These are phyloP conservation scores for Lachancea sp. DNA, from an alignment of 805 yeast genomes.

Conservation along the genomic window DNA sequence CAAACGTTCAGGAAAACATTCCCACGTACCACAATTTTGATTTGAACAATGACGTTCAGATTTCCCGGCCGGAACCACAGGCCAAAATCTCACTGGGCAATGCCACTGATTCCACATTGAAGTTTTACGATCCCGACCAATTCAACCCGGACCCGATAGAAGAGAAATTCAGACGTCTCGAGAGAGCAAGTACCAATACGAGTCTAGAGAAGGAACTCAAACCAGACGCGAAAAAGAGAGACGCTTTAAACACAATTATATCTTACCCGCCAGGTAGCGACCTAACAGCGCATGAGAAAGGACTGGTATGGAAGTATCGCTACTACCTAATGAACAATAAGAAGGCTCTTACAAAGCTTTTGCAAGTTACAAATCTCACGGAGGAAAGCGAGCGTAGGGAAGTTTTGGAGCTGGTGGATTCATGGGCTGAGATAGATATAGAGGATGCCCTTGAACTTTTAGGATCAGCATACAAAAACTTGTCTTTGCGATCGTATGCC, in stretches of 20 bases:
- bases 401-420: slow-evolving; percentile 63
- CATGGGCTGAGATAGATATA: slow-evolving; percentile 70
- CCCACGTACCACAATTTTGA: slow-evolving; percentile 43
- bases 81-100: slow-evolving; percentile 24
- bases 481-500: slow-evolving; percentile 77
- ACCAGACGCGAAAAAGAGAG: slow-evolving; percentile 79
- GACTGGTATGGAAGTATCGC: slow-evolving; percentile 84
- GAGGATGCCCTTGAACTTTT: slow-evolving; percentile 83
- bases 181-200: slow-evolving; percentile 73
- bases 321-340: slow-evolving; percentile 68
- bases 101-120: slow-evolving; percentile 28
- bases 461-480: slow-evolving; percentile 69
- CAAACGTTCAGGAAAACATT: slow-evolving; percentile 24
- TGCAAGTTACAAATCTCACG: slow-evolving; percentile 84
- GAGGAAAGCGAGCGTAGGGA: slow-evolving; percentile 76
- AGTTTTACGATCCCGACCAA: slow-evolving; percentile 66
- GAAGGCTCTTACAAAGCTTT: slow-evolving; percentile 68
- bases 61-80: slow-evolving; percentile 29
- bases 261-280: slow-evolving; percentile 78
- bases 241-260: slow-evolving; percentile 61
- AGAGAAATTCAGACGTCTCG: slow-evolving; percentile 73
- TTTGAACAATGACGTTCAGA: slow-evolving; percentile 30
- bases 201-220: slow-evolving; percentile 77
- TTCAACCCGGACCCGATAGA: slow-evolving; percentile 76
- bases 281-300: slow-evolving; percentile 75